These are phyloP conservation scores for Dinochytrium kinnereticum DNA, from an alignment of 371 early-diverging fungal species.

Conservation along the genomic window DNA sequence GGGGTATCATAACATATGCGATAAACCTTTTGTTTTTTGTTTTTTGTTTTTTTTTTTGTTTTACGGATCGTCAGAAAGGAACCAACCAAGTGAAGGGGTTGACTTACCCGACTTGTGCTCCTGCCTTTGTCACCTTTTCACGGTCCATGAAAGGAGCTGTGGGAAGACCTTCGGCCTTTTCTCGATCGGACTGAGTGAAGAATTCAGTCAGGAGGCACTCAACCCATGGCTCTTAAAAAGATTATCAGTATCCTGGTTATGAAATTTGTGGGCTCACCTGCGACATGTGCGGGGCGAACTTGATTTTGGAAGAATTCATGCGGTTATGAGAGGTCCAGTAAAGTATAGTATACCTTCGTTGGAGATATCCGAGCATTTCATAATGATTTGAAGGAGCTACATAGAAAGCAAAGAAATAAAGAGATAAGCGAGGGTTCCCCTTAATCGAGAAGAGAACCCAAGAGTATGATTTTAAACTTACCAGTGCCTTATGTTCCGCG, in stretches of 20 bases:
- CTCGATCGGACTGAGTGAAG: slow-evolving; percentile 54
- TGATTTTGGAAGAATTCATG: too few species aligned
- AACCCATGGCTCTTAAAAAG: slow-evolving; percentile 53
- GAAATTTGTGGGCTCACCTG: slow-evolving; percentile 23
- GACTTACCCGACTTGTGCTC: slow-evolving; percentile 52
- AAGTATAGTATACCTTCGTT: slow-evolving; percentile 53
- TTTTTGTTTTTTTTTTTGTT: slow-evolving; percentile 10
- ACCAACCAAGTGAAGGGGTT: not conserved
- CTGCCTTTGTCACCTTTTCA: slow-evolving; percentile 56
- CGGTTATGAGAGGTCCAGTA: too few species aligned
- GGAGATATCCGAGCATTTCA: slow-evolving; percentile 58
- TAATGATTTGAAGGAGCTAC: slow-evolving; percentile 50
- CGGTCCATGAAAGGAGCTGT: slow-evolving; percentile 57
- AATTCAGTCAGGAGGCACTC: slow-evolving; percentile 55
- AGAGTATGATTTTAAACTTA: slow-evolving; percentile 23
- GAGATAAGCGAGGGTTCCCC: too few species aligned
- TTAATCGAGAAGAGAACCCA: too few species aligned
- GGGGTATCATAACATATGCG: slow-evolving; percentile 56
- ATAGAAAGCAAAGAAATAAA: not conserved
- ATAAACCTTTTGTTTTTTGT: slow-evolving; percentile 40
- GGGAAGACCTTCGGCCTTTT: slow-evolving; percentile 55
- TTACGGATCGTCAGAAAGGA: not conserved
- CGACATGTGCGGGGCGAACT: slow-evolving; percentile 46
- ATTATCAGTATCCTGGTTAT: not conserved
- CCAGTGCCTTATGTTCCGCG: slow-evolving; percentile 46